phyloP scores from a whole-genome alignment of 805 yeast genomes.

The Ogataea methylovora region DNA sequence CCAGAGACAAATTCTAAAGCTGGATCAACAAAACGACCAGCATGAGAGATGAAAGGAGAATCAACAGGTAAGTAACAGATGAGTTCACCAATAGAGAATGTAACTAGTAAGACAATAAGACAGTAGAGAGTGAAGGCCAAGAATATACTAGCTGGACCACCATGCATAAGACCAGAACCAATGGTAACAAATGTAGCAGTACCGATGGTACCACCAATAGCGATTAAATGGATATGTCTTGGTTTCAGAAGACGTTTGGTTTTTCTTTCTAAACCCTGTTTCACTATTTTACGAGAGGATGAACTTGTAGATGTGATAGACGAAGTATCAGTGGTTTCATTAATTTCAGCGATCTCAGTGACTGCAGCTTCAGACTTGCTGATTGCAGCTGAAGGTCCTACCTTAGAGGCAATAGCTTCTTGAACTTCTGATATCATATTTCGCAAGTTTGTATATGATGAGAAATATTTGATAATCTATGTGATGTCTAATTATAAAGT shows the following conservation, averaged over 20 bases:
- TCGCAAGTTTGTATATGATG: no score
- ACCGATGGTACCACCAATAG: conserved; percentile 71
- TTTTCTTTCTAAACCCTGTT: background rate
- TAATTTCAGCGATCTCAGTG: no score
- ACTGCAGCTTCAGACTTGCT: no score
- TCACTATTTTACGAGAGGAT: no score
- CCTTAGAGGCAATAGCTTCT: no score
- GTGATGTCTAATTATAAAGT: no score
- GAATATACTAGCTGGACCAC: conserved; percentile 57
- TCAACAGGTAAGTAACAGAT: conserved; percentile 61
- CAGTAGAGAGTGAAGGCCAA: conserved; percentile 60
- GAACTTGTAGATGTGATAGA: no score
- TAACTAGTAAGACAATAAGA: conserved; percentile 53
- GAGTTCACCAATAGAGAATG: conserved; percentile 68
- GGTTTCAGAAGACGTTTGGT: conserved; percentile 38
- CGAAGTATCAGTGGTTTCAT: no score
- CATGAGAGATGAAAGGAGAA: conserved; percentile 61
- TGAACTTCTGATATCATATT: no score
- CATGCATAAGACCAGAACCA: conserved; percentile 48
- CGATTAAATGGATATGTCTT: conserved; percentile 65
- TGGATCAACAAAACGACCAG: conserved; percentile 60
- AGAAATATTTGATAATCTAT: no score
- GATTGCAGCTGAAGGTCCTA: no score
- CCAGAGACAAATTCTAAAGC: conserved; percentile 64
- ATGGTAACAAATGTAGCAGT: conserved; percentile 64